Evolutionary conservation across 78 protist species (phyloP).

Genomic region (Tieghemostelium lacteum): DNA sequence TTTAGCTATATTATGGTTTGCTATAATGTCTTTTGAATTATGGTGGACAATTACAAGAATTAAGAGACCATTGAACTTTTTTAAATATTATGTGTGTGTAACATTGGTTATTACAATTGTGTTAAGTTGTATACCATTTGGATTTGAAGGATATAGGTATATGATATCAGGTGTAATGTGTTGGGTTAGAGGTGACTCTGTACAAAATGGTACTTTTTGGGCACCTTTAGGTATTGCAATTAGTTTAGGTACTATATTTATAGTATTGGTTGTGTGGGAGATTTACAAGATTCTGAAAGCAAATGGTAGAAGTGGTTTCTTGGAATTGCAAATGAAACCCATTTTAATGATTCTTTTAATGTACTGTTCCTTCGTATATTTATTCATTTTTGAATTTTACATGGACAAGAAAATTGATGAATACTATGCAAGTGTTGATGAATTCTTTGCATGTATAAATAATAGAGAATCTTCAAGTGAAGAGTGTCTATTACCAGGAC

Average conservation of each 20-base stretch:
- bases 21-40: conserved; percentile 32
- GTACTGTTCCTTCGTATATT: conserved; percentile 19
- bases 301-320: neutral
- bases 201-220: conserved; percentile 11
- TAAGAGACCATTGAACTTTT: neutral
- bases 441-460: conserved; percentile 11
- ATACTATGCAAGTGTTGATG: neutral
- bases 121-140: neutral
- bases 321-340: conserved; percentile 39
- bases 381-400: conserved; percentile 33
- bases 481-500: conserved; percentile 9
- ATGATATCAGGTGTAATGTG: neutral
- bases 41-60: neutral
- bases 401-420: conserved; percentile 4
- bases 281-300: conserved; percentile 1
- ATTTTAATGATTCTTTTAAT: conserved; percentile 22
- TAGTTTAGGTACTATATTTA: conserved; percentile 14
- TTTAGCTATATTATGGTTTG: conserved; percentile 34
- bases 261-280: conserved; percentile 23
- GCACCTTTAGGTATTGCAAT: conserved; percentile 14
- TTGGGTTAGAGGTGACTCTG: conserved; percentile 4
- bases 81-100: neutral
- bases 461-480: neutral
- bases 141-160: neutral
- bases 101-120: neutral